Evolutionary conservation across 164 flowering plant species (phyloP).

Genomic region (Saururus chinensis): DNA sequence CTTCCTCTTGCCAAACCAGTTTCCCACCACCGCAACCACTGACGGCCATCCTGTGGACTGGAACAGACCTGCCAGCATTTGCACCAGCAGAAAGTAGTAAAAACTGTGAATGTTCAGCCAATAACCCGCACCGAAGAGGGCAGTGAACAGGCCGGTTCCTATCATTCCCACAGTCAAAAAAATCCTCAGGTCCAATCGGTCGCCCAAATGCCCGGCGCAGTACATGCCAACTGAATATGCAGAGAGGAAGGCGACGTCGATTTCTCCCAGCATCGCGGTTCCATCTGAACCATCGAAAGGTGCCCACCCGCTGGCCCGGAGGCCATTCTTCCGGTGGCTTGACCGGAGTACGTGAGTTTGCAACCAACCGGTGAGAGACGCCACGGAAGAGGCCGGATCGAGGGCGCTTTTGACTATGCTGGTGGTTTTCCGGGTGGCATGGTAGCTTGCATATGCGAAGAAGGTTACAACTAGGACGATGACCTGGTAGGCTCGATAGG

Average conservation of each 20-base stretch:
- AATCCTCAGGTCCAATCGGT: slow-evolving; percentile 59
- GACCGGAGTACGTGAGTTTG: slow-evolving; percentile 11
- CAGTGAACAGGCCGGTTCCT: slow-evolving; percentile 80
- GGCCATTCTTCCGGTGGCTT: slow-evolving; percentile 6
- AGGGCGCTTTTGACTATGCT: slow-evolving; percentile 82
- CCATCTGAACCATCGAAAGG: slow-evolving; percentile 83
- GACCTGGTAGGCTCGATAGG: slow-evolving; percentile 59
- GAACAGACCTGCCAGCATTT: slow-evolving; percentile 81
- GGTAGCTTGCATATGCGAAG: slow-evolving; percentile 69
- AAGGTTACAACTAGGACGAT: slow-evolving; percentile 73
- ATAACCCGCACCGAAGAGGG: slow-evolving; percentile 72
- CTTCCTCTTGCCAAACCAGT: slow-evolving; percentile 90
- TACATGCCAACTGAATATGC: slow-evolving; percentile 76
- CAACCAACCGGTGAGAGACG: slow-evolving; percentile 20
- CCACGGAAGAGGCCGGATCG: slow-evolving; percentile 51
- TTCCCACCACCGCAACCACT: slow-evolving; percentile 91
- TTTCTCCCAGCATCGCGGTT: slow-evolving; percentile 57
- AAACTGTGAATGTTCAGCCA: slow-evolving; percentile 72
- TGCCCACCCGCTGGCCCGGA: slow-evolving; percentile 55
- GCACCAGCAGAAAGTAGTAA: slow-evolving; percentile 49
- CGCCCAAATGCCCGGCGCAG: slow-evolving; percentile 85
- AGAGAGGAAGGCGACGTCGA: slow-evolving; percentile 76
- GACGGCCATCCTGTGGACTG: slow-evolving; percentile 99
- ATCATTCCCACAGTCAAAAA: slow-evolving; percentile 82
- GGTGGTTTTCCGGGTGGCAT: slow-evolving; percentile 73